Conservation (phyloP, 331 rosid species). For the Arachis monticola region DNA sequence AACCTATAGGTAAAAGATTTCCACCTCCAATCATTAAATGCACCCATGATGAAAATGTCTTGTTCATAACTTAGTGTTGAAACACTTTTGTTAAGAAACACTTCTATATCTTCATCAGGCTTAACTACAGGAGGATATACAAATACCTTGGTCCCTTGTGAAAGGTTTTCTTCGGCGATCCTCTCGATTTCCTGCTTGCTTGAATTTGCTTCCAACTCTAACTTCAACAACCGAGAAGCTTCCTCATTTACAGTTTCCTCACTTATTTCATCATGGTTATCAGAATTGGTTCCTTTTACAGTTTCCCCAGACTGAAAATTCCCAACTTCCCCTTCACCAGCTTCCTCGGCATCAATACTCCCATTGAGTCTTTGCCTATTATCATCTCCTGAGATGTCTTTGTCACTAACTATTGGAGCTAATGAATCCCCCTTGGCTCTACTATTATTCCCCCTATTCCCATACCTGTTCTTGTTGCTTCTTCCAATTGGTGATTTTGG, state of each 20-base stretch:
- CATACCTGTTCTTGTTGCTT: slow-evolving; percentile 51
- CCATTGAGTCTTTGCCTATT: slow-evolving; percentile 46
- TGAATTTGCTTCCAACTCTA: slow-evolving; percentile 61
- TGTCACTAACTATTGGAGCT: slow-evolving; percentile 52
- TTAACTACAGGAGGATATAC: slow-evolving; percentile 73
- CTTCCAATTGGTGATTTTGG: slow-evolving; percentile 55
- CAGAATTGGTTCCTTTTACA: slow-evolving; percentile 31
- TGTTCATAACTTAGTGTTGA: slow-evolving; percentile 66
- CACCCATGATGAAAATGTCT: slow-evolving; percentile 76
- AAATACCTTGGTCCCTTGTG: slow-evolving; percentile 61
- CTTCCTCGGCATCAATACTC: slow-evolving; percentile 43
- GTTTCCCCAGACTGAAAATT: slow-evolving; percentile 39
- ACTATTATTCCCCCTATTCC: slow-evolving; percentile 30
- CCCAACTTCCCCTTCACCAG: slow-evolving; percentile 42
- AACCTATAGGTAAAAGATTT: slow-evolving; percentile 69
- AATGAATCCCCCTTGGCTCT: slow-evolving; percentile 53
- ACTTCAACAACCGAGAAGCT: slow-evolving; percentile 46
- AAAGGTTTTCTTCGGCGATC: slow-evolving; percentile 59
- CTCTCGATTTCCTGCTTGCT: slow-evolving; percentile 55
- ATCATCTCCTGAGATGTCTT: slow-evolving; percentile 34
- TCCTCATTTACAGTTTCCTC: slow-evolving; percentile 52
- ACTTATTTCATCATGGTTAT: slow-evolving; percentile 36
- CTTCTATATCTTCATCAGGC: slow-evolving; percentile 79
- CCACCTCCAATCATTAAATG: slow-evolving; percentile 89
- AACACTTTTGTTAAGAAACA: slow-evolving; percentile 63